A percentile compares a stretch with the other conserved stretches of the same genome.
Evolutionary conservation across 257 asterid species (phyloP).

Genomic region (Capsicum rhomboideum): DNA sequence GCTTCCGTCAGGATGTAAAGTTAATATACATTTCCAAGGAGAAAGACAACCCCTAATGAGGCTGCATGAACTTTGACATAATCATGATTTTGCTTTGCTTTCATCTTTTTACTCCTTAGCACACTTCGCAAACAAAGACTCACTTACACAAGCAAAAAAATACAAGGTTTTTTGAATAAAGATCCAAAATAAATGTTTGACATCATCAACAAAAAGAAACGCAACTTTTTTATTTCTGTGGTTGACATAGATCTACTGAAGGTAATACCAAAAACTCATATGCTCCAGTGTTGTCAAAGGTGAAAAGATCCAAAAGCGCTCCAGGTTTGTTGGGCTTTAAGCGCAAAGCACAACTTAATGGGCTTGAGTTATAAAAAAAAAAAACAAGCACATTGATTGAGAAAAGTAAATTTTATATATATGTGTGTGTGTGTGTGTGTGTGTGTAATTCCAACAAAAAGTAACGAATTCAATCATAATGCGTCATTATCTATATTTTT

Average conservation of each 20-base stretch:
- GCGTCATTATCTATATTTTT: background rate
- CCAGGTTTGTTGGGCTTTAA: background rate
- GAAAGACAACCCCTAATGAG: background rate
- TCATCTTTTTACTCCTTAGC: background rate
- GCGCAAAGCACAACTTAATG: background rate
- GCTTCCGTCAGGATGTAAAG: background rate
- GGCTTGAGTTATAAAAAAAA: background rate
- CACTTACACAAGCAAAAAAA: background rate
- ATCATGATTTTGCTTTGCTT: background rate
- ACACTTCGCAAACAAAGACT: background rate
- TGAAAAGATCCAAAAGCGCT: background rate
- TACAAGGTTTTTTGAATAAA: background rate
- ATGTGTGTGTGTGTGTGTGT: too few relatives aligned
- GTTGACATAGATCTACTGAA: background rate
- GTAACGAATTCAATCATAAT: background rate
- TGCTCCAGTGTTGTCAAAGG: background rate
- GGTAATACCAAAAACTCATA: background rate
- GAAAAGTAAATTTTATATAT: background rate
- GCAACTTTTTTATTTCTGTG: background rate
- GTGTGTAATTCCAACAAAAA: background rate
- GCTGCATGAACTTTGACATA: background rate
- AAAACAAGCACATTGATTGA: background rate
- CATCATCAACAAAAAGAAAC: background rate
- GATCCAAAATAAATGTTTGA: background rate
- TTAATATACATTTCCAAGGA: background rate